Evolutionary conservation across 2,329 filamentous ascomycete genomes (phyloP).

Genomic region (Pezicula radicicola): DNA sequence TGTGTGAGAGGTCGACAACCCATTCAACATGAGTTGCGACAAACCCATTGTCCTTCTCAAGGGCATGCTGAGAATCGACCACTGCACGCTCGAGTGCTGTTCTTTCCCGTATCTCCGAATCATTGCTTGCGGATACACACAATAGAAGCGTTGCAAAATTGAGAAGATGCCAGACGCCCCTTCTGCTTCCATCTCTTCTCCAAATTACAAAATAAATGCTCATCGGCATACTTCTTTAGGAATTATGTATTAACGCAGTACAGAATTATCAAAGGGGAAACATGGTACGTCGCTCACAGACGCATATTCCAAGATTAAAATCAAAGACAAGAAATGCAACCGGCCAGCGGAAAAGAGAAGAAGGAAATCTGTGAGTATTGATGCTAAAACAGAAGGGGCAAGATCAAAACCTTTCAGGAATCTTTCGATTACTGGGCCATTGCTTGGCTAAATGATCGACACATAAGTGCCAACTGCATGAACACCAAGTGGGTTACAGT

Average conservation of each 20-base stretch:
- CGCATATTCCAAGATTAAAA: neutral
- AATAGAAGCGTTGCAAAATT: neutral
- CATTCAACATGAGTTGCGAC: neutral
- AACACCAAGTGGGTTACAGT: neutral
- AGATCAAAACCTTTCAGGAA: neutral
- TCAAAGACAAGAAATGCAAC: neutral
- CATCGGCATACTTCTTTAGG: neutral
- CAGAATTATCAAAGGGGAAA: neutral
- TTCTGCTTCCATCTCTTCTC: neutral
- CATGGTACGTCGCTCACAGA: conserved; percentile 1
- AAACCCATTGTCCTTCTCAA: neutral
- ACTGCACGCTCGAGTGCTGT: neutral
- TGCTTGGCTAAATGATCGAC: neutral
- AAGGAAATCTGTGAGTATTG: neutral
- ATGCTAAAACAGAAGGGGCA: neutral
- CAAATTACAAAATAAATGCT: neutral
- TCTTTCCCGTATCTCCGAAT: neutral
- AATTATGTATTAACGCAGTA: neutral
- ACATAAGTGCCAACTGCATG: neutral
- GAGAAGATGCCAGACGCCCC: neutral
- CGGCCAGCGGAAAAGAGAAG: neutral
- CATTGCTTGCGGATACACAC: neutral
- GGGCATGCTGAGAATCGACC: neutral
- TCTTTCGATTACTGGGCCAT: neutral
- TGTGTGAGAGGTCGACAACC: neutral